Evolutionary conservation across 176 grass and related monocot species (phyloP).

Genomic region (Aegilops sharonensis): DNA sequence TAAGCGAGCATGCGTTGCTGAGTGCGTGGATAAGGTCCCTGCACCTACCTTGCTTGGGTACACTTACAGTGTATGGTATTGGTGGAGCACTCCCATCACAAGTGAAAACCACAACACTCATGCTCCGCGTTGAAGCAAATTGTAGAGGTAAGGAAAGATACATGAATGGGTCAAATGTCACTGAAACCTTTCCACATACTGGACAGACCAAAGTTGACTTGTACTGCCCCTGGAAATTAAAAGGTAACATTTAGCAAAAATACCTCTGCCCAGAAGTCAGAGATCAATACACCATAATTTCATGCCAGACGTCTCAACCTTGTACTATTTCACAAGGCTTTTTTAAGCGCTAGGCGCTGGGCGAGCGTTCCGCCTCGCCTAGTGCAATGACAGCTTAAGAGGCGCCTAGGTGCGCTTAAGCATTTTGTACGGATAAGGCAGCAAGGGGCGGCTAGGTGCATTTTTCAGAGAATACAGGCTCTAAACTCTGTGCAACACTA

Average conservation of each 20-base stretch:
- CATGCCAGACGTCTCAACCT: not conserved
- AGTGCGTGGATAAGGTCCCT: constrained; percentile 85
- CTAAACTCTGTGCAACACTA: not conserved
- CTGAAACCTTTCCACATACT: constrained; percentile 89
- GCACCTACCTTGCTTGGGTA: constrained; percentile 92
- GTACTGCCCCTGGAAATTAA: constrained; percentile 78
- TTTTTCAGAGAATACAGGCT: not conserved
- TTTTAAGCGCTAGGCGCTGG: not conserved
- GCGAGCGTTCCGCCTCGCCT: too few species aligned
- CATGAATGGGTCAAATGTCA: constrained; percentile 99
- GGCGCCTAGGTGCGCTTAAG: not conserved
- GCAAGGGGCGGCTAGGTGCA: not conserved
- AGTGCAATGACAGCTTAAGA: not conserved
- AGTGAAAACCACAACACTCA: constrained; percentile 71
- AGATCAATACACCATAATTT: not conserved
- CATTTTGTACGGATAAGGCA: not conserved
- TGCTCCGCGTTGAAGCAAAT: constrained; percentile 78
- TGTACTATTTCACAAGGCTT: not conserved
- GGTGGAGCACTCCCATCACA: constrained; percentile 66
- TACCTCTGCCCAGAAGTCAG: constrained; percentile 13
- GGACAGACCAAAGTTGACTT: constrained; percentile 99
- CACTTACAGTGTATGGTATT: constrained; percentile 78
- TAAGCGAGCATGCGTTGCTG: constrained; percentile 68
- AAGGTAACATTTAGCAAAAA: constrained; percentile 15
- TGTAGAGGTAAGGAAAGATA: constrained; percentile 97